These are phyloP conservation scores for Aspergillus transmontanensis DNA, from an alignment of 2,329 filamentous ascomycete genomes.

Conservation along the genomic window DNA sequence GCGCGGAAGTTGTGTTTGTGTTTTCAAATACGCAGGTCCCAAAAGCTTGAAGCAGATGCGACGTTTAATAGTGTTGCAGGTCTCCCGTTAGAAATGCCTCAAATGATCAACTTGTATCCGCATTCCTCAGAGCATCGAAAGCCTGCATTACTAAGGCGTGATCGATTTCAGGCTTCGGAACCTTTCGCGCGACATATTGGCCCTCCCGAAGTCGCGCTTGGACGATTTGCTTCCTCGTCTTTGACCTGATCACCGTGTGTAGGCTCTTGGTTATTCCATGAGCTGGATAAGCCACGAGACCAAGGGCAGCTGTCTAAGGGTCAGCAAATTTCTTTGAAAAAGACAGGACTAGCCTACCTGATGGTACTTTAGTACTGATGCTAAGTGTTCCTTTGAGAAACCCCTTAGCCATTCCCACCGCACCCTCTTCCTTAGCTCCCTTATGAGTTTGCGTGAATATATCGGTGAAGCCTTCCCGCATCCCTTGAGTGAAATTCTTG, in stretches of 20 bases:
- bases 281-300: slow-evolving; percentile 35
- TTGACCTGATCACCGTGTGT: slow-evolving; percentile 27
- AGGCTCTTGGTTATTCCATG: slow-evolving; percentile 38
- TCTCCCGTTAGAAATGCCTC: background rate
- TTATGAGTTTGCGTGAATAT: slow-evolving; percentile 33
- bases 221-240: slow-evolving; percentile 27
- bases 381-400: slow-evolving; percentile 36
- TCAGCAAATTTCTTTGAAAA: background rate
- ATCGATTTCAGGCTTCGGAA: background rate
- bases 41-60: background rate
- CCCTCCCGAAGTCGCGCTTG: slow-evolving; percentile 27
- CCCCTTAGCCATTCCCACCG: slow-evolving; percentile 35
- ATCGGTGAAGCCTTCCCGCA: slow-evolving; percentile 35
- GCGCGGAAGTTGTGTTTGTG: too few species aligned
- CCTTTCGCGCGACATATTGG: background rate
- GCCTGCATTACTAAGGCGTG: background rate
- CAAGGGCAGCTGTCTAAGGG: slow-evolving; percentile 23
- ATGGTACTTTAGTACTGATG: slow-evolving; percentile 23
- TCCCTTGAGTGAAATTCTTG: slow-evolving; percentile 35
- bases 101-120: background rate
- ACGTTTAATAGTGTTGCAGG: background rate
- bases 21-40: background rate
- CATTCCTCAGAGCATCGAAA: slow-evolving; percentile 13
- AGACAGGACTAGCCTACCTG: slow-evolving; percentile 22
- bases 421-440: slow-evolving; percentile 35